These are phyloP conservation scores for Urochloa ruziziensis DNA, from an alignment of 176 grass and related monocot genomes.

Conservation along the genomic window DNA sequence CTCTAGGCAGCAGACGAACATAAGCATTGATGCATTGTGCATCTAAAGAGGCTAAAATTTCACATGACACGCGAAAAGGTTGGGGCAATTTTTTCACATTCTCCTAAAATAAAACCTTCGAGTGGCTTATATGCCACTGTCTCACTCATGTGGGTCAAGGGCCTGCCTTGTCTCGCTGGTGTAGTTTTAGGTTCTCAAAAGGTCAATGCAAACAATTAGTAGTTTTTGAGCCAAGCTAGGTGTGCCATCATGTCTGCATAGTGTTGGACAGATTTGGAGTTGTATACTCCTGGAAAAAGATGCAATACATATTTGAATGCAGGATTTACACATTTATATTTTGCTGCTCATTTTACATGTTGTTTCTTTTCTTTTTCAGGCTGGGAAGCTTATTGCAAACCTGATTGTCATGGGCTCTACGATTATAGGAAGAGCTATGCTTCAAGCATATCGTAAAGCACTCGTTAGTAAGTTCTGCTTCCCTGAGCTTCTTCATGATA, in stretches of 20 bases:
- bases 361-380: constrained; percentile 39
- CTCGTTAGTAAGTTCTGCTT: constrained; percentile 67
- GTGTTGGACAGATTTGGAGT: background rate
- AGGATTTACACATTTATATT: background rate
- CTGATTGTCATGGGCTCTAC: constrained; percentile 86
- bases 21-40: background rate
- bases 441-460: constrained; percentile 92
- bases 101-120: background rate
- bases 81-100: background rate
- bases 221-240: background rate
- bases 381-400: constrained; percentile 84
- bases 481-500: background rate
- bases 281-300: background rate
- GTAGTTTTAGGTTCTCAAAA: background rate
- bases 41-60: background rate
- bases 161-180: background rate
- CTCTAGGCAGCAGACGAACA: background rate
- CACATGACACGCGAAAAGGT: background rate
- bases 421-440: constrained; percentile 84
- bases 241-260: background rate
- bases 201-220: background rate
- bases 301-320: too few relatives aligned
- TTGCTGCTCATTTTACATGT: background rate
- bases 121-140: background rate
- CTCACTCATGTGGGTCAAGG: background rate